phyloP scores from a whole-genome alignment of 805 yeast species.

The Kuraishia ogatae region DNA sequence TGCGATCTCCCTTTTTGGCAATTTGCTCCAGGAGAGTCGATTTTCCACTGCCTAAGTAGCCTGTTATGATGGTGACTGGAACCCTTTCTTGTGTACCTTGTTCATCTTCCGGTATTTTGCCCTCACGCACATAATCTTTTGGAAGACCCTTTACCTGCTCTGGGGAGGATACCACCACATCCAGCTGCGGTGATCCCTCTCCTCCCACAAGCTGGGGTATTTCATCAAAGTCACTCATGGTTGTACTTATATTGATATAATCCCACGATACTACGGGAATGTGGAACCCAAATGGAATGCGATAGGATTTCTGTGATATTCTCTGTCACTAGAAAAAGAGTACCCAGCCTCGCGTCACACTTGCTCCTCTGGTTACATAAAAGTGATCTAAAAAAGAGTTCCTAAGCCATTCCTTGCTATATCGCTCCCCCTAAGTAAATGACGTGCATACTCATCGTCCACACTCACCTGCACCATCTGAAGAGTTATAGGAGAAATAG shows the following conservation, averaged over 20 bases:
- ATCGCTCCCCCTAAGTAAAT: background rate
- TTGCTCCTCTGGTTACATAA: too few relatives aligned
- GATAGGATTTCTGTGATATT: too few relatives aligned
- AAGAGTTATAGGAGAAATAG: background rate
- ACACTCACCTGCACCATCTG: too few relatives aligned
- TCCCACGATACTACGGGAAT: too few relatives aligned
- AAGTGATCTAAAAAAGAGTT: too few relatives aligned
- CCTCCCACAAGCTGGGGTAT: background rate
- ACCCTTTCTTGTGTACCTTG: slow-evolving; percentile 35
- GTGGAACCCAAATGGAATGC: too few relatives aligned
- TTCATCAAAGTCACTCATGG: background rate
- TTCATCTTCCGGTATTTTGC: slow-evolving; percentile 11
- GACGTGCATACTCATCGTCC: background rate
- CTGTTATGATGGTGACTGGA: slow-evolving; percentile 90
- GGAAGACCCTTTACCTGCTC: background rate
- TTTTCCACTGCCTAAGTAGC: slow-evolving; percentile 92
- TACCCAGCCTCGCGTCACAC: too few relatives aligned
- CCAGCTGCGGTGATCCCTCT: background rate
- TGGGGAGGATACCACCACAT: background rate
- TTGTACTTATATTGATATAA: background rate
- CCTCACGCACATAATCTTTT: slow-evolving; percentile 3
- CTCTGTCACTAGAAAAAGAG: too few relatives aligned
- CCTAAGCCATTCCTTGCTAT: background rate
- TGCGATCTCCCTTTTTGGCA: slow-evolving; percentile 59
- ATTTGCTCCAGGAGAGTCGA: slow-evolving; percentile 74